phyloP scores from a whole-genome alignment of 129 eudicot species.

The Centrapalus pauciflorus region DNA sequence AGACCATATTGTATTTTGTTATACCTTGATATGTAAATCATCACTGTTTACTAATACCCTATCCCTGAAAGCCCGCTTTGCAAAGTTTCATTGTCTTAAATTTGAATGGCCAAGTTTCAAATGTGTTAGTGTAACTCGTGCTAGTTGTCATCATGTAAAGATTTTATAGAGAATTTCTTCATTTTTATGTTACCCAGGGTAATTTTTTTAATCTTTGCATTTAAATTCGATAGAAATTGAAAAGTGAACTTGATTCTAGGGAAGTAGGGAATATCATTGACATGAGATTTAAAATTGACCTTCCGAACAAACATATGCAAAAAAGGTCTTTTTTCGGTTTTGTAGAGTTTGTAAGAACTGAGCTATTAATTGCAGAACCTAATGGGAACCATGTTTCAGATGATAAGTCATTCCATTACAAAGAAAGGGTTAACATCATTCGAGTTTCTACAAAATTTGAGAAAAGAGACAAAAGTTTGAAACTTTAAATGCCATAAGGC shows the following conservation, averaged over 20 bases:
- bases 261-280: neutral
- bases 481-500: neutral
- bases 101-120: neutral
- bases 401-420: neutral
- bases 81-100: neutral
- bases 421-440: neutral
- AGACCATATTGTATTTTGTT: neutral
- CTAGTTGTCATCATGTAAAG: neutral
- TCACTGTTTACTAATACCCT: neutral
- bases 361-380: neutral
- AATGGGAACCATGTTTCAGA: neutral
- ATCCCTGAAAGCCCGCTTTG: neutral
- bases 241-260: neutral
- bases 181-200: neutral
- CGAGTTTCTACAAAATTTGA: neutral
- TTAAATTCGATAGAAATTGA: neutral
- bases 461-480: neutral
- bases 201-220: neutral
- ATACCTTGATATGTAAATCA: neutral
- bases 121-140: neutral
- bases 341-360: neutral
- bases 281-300: neutral
- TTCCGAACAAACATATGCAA: neutral
- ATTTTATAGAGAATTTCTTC: neutral
- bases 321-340: neutral